Percentiles rank a stretch among this genome's conserved stretches.
phyloP scores from a whole-genome alignment of 2,329 filamentous ascomycete species.

The Nigrospora oryzae region DNA sequence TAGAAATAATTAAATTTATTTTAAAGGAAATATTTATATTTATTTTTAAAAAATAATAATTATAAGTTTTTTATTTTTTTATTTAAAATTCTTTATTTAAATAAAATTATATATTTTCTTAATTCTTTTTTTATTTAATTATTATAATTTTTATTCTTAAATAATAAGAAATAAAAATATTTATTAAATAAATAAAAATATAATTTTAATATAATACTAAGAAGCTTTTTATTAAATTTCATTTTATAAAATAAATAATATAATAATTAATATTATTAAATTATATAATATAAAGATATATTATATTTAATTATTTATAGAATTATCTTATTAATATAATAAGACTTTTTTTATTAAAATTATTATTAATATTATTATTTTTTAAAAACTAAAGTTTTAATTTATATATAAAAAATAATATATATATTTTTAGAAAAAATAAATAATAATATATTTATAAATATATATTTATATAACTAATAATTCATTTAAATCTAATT shows the following conservation, averaged over 20 bases:
- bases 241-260: neutral
- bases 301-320: neutral
- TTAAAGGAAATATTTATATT: neutral
- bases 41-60: neutral
- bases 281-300: neutral
- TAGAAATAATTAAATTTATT: neutral
- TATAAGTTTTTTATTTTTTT: too few species aligned
- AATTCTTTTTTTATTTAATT: too few species aligned
- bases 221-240: neutral
- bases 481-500: neutral
- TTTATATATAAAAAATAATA: neutral
- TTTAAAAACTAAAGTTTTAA: neutral
- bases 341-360: neutral
- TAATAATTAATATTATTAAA: too few species aligned
- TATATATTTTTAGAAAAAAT: slow-evolving; percentile 1
- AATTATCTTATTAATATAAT: neutral
- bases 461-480: neutral
- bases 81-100: neutral
- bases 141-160: neutral
- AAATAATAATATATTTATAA: neutral
- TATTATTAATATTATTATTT: neutral
- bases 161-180: neutral
- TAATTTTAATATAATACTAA: neutral
- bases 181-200: neutral
- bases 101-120: too few species aligned